Conservation (phyloP, 2,329 filamentous ascomycete genomes). For the Amylocarpus encephaloides region DNA sequence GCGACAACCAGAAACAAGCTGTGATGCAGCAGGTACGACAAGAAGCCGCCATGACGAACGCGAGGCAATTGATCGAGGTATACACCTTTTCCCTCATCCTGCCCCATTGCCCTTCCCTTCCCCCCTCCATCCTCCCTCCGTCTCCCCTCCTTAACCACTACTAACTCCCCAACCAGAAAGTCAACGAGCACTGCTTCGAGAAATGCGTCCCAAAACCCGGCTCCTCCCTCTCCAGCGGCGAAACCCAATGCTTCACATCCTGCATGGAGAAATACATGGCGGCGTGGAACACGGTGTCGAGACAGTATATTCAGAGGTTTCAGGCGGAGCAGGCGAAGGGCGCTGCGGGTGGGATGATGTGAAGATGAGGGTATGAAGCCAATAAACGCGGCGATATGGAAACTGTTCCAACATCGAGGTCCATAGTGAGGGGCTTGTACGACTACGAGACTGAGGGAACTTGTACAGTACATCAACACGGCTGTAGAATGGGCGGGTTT, state of each 20-base stretch:
- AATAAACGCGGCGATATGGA: no score
- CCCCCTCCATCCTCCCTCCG: not conserved
- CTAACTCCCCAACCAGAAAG: slow-evolving; percentile 54
- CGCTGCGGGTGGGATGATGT: slow-evolving; percentile 19
- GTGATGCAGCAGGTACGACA: slow-evolving; percentile 51
- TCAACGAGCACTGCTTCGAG: slow-evolving; percentile 76
- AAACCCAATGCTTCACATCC: slow-evolving; percentile 63
- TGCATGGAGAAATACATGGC: slow-evolving; percentile 85
- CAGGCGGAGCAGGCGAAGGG: slow-evolving; percentile 26
- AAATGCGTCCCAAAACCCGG: slow-evolving; percentile 69
- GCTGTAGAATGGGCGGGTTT: not conserved
- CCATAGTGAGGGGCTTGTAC: slow-evolving; percentile 1
- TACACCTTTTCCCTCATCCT: not conserved
- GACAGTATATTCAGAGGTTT: slow-evolving; percentile 51
- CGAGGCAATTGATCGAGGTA: slow-evolving; percentile 64
- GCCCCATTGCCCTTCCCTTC: no score
- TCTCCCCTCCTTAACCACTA: slow-evolving; percentile 30
- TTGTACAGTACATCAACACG: slow-evolving; percentile 4
- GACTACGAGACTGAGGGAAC: not conserved
- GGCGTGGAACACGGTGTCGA: slow-evolving; percentile 70
- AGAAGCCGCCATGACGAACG: slow-evolving; percentile 59
- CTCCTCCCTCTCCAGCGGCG: slow-evolving; percentile 52
- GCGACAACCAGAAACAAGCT: slow-evolving; percentile 26
- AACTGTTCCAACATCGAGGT: no score
- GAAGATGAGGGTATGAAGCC: not conserved